A percentile compares a stretch with the other conserved stretches of the same genome.
These are phyloP conservation scores for Exophiala dermatitidis DNA, from an alignment of 2,329 filamentous ascomycete species.

Conservation along the genomic window DNA sequence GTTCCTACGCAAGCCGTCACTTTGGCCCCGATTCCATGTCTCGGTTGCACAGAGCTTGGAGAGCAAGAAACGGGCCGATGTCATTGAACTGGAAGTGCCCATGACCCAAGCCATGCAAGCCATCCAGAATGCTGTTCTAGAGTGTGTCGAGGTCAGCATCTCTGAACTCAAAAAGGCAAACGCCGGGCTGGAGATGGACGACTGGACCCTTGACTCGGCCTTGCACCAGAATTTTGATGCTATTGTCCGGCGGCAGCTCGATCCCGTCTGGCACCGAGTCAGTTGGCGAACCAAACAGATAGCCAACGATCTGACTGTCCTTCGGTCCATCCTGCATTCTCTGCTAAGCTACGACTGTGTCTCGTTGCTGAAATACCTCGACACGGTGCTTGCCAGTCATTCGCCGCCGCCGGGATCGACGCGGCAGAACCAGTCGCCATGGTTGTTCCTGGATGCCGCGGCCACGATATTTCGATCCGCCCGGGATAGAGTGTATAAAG, in stretches of 20 bases:
- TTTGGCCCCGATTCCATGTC: slow-evolving; percentile 92
- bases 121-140: slow-evolving; percentile 89
- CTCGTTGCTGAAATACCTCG: slow-evolving; percentile 83
- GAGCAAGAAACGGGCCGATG: slow-evolving; percentile 85
- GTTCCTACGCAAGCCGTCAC: slow-evolving; percentile 76
- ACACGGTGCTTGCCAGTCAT: slow-evolving; percentile 87
- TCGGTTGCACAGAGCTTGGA: slow-evolving; percentile 84
- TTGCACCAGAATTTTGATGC: slow-evolving; percentile 87
- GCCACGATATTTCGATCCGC: slow-evolving; percentile 90
- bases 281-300: slow-evolving; percentile 95
- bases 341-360: slow-evolving; percentile 84
- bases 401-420: slow-evolving; percentile 81
- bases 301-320: slow-evolving; percentile 75
- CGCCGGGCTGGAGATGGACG: slow-evolving; percentile 83
- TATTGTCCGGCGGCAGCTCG: slow-evolving; percentile 78
- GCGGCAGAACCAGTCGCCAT: slow-evolving; percentile 82
- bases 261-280: slow-evolving; percentile 94
- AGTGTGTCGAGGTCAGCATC: slow-evolving; percentile 93
- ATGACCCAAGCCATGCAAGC: slow-evolving; percentile 93
- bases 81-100: slow-evolving; percentile 90
- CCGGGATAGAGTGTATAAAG: slow-evolving; percentile 77
- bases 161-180: slow-evolving; percentile 89
- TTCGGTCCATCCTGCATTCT: slow-evolving; percentile 72
- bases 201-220: slow-evolving; percentile 93
- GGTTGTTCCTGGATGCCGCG: slow-evolving; percentile 91